phyloP scores from a whole-genome alignment of 2,329 filamentous ascomycete genomes.

The Mariannaea sp. region DNA sequence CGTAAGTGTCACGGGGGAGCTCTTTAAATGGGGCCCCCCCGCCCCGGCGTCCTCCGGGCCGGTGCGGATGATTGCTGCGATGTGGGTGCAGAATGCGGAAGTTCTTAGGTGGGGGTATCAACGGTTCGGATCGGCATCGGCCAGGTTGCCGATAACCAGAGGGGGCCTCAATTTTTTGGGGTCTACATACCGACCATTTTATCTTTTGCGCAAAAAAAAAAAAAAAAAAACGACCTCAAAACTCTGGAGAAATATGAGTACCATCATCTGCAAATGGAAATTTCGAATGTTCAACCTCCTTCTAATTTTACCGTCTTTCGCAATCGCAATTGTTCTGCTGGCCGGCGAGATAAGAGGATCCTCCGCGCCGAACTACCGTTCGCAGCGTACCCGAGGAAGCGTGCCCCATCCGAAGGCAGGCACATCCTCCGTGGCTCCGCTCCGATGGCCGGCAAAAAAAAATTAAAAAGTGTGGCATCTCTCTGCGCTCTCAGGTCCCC shows the following conservation, averaged over 20 bases:
- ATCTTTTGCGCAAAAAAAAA: no score
- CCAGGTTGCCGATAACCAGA: neutral
- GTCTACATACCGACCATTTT: no score
- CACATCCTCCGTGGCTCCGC: constrained; percentile 15
- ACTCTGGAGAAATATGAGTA: no score
- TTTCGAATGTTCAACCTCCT: neutral
- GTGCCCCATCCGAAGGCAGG: constrained; percentile 7
- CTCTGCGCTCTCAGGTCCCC: constrained; percentile 2
- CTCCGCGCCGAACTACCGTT: constrained; percentile 8
- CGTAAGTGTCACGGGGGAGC: constrained; percentile 6
- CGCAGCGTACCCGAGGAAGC: neutral
- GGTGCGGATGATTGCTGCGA: constrained; percentile 3
- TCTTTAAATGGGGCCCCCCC: neutral
- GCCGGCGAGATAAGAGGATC: constrained; percentile 1
- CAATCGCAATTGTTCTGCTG: neutral
- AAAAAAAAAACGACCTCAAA: no score
- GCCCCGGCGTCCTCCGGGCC: neutral
- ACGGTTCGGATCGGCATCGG: constrained; percentile 5
- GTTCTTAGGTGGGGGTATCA: neutral
- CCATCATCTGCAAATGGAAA: no score
- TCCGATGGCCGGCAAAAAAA: constrained; percentile 32
- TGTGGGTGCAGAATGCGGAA: constrained; percentile 1
- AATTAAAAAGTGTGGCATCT: no score
- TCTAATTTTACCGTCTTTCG: neutral
- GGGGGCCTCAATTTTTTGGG: neutral